phyloP scores from a whole-genome alignment of 345 rosid genomes.

The Salix dunnii region DNA sequence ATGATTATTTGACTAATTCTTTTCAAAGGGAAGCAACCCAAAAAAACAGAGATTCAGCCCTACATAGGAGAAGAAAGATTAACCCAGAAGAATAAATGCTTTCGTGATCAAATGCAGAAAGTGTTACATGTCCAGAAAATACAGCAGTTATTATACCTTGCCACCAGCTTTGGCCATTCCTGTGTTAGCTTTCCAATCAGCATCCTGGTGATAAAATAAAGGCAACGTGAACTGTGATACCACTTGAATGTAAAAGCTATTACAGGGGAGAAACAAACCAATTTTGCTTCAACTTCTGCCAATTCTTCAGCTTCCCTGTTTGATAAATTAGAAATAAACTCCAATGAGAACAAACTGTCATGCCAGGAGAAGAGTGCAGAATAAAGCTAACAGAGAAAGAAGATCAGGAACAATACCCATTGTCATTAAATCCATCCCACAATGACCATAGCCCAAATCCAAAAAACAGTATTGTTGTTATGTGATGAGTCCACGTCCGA shows the following conservation, averaged over 20 bases:
- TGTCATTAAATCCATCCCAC: slow-evolving; percentile 73
- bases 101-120: background rate
- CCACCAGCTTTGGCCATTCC: slow-evolving; percentile 41
- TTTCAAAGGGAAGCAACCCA: background rate
- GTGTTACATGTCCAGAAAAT: background rate
- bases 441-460: slow-evolving; percentile 84
- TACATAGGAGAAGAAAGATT: background rate
- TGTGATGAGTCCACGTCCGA: slow-evolving; percentile 85
- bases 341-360: slow-evolving; percentile 2
- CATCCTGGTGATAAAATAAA: slow-evolving; percentile 45
- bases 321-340: slow-evolving; percentile 14
- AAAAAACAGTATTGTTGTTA: slow-evolving; percentile 74
- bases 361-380: background rate
- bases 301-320: slow-evolving; percentile 71
- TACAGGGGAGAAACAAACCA: slow-evolving; percentile 46
- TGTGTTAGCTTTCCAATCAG: slow-evolving; percentile 55
- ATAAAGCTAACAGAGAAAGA: background rate
- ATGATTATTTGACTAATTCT: background rate
- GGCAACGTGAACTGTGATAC: slow-evolving; percentile 11
- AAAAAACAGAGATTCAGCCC: background rate
- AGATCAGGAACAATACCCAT: slow-evolving; percentile 44
- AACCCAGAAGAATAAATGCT: background rate
- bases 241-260: slow-evolving; percentile 4
- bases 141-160: slow-evolving; percentile 45
- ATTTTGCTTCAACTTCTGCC: slow-evolving; percentile 82